Evolutionary conservation across 2,329 filamentous ascomycete species (phyloP).

Genomic region (Exophiala sp.): DNA sequence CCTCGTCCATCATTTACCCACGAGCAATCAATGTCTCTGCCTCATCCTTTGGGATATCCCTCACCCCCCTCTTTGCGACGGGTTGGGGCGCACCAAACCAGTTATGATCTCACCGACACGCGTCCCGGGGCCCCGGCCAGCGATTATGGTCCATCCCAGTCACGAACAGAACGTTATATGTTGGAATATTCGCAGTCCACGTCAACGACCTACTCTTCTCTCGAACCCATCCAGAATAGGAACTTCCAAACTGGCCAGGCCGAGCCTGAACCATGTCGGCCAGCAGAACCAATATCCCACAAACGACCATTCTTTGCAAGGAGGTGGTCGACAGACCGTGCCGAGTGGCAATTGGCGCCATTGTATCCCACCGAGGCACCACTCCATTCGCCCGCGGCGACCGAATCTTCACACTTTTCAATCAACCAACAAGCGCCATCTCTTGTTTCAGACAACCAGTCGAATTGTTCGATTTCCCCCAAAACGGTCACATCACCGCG

Average conservation of each 20-base stretch:
- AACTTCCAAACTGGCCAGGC: background rate
- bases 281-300: background rate
- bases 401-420: constrained; percentile 54
- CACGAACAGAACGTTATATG: no score
- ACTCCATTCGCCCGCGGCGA: constrained; percentile 59
- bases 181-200: background rate
- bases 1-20: constrained; percentile 6
- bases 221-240: background rate
- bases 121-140: no score
- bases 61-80: constrained; percentile 7
- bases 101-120: background rate
- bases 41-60: background rate
- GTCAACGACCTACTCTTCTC: background rate
- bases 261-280: background rate
- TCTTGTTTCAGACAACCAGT: constrained; percentile 63
- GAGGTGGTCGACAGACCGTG: constrained; percentile 2
- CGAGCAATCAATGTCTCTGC: background rate
- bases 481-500: constrained; percentile 40
- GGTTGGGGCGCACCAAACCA: background rate
- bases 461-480: constrained; percentile 57
- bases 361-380: constrained; percentile 47
- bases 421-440: constrained; percentile 59
- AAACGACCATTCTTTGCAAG: background rate
- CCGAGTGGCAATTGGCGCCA: constrained; percentile 14
- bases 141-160: no score